Evolutionary conservation across 2,329 filamentous ascomycete species (phyloP).

Genomic region (Zasmidium citrigriseum): DNA sequence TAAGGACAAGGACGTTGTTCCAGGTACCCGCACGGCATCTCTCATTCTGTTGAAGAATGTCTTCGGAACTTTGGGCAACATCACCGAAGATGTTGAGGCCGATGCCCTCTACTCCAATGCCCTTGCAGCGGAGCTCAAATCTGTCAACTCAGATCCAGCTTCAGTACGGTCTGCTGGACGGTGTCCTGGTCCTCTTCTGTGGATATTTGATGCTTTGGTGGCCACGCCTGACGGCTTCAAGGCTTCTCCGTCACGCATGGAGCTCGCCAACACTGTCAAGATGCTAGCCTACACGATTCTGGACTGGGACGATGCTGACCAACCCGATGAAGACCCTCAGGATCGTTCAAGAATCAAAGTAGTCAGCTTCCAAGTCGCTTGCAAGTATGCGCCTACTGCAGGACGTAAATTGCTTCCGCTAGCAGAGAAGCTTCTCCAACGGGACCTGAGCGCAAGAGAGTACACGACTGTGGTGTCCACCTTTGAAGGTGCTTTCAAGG

Average conservation of each 20-base stretch:
- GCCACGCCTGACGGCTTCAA: not conserved
- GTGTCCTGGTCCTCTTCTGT: not conserved
- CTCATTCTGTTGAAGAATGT: not conserved
- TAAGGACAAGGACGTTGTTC: not conserved
- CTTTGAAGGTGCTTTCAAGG: conserved; percentile 4
- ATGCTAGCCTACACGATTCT: not conserved
- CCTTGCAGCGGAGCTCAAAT: not conserved
- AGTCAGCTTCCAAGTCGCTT: conserved; percentile 1
- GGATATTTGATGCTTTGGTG: not conserved
- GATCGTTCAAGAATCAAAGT: not conserved
- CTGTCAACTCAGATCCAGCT: not conserved
- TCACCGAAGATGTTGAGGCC: not conserved
- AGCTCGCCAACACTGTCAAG: not conserved
- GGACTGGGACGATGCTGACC: not conserved
- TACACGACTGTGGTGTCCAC: conserved; percentile 2
- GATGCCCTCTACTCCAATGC: not conserved
- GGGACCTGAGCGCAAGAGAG: not conserved
- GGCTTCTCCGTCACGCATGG: not conserved
- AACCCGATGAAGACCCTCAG: not conserved
- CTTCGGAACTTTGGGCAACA: not conserved
- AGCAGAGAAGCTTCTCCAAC: not conserved
- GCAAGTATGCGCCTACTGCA: not conserved
- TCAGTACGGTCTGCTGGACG: not conserved
- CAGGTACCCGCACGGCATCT: not conserved
- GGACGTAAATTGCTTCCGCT: not conserved